A percentile compares a stretch with the other conserved stretches of the same genome.
phyloP scores from a whole-genome alignment of 202 grass and related monocot genomes.

The Bolboschoenoplectus hybrid region DNA sequence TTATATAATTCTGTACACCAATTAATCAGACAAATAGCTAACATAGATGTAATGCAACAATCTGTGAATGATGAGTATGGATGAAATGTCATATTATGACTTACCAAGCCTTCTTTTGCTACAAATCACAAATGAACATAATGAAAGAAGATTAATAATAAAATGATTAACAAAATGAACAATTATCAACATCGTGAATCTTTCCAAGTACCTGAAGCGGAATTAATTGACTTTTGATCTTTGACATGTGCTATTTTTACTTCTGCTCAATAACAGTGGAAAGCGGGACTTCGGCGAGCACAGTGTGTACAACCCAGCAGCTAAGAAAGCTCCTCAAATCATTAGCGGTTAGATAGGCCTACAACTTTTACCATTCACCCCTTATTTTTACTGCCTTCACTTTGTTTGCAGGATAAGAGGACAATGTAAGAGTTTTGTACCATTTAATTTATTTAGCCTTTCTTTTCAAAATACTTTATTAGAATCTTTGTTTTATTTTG shows the following conservation, averaged over 20 bases:
- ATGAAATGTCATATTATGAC: neutral
- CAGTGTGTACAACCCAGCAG: conserved; percentile 78
- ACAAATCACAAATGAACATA: neutral
- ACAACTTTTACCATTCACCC: conserved; percentile 18
- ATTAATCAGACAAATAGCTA: neutral
- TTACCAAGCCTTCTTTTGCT: neutral
- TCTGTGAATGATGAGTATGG: neutral
- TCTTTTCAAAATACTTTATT: neutral
- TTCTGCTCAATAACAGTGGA: conserved; percentile 52
- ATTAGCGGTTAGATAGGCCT: conserved; percentile 36
- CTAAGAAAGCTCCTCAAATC: conserved; percentile 45
- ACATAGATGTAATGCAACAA: neutral
- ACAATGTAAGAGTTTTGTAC: neutral
- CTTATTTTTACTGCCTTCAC: neutral
- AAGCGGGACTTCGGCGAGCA: conserved; percentile 82
- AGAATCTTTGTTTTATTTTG: neutral
- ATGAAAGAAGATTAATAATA: neutral
- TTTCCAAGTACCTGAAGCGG: neutral
- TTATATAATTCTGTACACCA: neutral
- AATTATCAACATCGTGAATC: neutral
- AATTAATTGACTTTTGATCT: neutral
- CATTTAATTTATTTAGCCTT: neutral
- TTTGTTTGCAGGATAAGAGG: conserved; percentile 10
- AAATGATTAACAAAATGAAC: neutral
- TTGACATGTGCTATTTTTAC: conserved; percentile 16